Evolutionary conservation across 805 yeast genomes (phyloP).

Genomic region (Grigorovia yakushimaensis): DNA sequence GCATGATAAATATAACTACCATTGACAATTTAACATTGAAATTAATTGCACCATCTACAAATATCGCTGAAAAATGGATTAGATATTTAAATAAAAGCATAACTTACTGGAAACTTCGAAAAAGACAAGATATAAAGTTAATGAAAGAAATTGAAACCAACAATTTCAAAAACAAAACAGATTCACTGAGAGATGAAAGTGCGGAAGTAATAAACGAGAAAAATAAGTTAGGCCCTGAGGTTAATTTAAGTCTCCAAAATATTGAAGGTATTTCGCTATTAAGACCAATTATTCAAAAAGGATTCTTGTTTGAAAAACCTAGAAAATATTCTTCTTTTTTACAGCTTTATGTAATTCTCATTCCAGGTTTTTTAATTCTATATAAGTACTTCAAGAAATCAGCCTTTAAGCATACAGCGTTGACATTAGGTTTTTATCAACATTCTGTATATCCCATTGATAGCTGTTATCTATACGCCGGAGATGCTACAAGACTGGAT

Average conservation of each 20-base stretch:
- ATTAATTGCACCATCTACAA: slow-evolving; percentile 45
- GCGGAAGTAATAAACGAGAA: slow-evolving; percentile 20
- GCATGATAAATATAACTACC: slow-evolving; percentile 45
- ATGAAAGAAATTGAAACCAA: slow-evolving; percentile 30
- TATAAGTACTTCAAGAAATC: slow-evolving; percentile 35
- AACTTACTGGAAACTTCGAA: slow-evolving; percentile 51
- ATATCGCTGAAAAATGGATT: slow-evolving; percentile 58
- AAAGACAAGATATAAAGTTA: slow-evolving; percentile 32
- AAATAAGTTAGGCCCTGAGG: slow-evolving; percentile 35
- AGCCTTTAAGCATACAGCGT: not conserved
- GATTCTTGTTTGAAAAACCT: slow-evolving; percentile 58
- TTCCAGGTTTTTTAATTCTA: slow-evolving; percentile 60
- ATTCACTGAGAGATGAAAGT: slow-evolving; percentile 35
- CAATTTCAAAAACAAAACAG: slow-evolving; percentile 31
- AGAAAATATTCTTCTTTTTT: slow-evolving; percentile 59
- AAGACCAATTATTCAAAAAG: slow-evolving; percentile 52
- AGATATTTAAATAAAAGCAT: slow-evolving; percentile 34
- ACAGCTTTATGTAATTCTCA: slow-evolving; percentile 50
- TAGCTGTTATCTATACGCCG: slow-evolving; percentile 70
- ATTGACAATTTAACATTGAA: slow-evolving; percentile 37
- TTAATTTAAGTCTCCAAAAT: slow-evolving; percentile 36
- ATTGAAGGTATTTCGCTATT: slow-evolving; percentile 50
- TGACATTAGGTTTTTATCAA: slow-evolving; percentile 8
- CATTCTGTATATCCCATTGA: slow-evolving; percentile 45
- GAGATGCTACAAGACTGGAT: slow-evolving; percentile 48